A percentile compares a stretch with the other conserved stretches of the same genome.
phyloP scores from a whole-genome alignment of 2,329 filamentous ascomycete genomes.

The Pseudogymnoascus sp. region DNA sequence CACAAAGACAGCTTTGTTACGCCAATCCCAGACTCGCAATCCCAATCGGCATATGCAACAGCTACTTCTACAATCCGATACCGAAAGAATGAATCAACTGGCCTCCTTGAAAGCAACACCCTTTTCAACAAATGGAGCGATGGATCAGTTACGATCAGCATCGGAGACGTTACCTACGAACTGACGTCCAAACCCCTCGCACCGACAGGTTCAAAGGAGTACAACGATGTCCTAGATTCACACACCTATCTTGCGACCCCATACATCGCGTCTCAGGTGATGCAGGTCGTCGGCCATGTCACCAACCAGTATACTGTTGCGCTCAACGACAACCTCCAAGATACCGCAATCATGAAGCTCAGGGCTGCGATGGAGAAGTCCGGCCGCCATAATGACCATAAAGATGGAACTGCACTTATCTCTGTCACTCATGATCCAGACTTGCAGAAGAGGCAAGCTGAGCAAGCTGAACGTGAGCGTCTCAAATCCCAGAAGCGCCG shows the following conservation, averaged over 20 bases:
- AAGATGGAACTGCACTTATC: conserved; percentile 59
- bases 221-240: conserved; percentile 62
- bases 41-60: conserved; percentile 42
- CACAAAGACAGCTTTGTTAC: conserved; percentile 60
- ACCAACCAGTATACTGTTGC: conserved; percentile 65
- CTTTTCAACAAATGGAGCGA: conserved; percentile 73
- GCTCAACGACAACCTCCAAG: conserved; percentile 60
- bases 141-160: conserved; percentile 67
- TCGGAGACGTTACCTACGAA: conserved; percentile 71
- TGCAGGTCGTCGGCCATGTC: conserved; percentile 70
- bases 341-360: conserved; percentile 64
- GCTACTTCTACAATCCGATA: conserved; percentile 64
- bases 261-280: conserved; percentile 58
- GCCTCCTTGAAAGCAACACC: conserved; percentile 66
- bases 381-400: conserved; percentile 44
- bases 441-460: conserved; percentile 65
- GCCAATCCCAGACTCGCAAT: conserved; percentile 51
- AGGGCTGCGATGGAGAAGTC: conserved; percentile 57
- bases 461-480: conserved; percentile 67
- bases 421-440: conserved; percentile 68
- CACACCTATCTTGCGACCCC: conserved; percentile 72
- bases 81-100: conserved; percentile 58
- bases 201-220: conserved; percentile 49
- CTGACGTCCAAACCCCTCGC: conserved; percentile 65
- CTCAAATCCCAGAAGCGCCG: conserved; percentile 58